Evolutionary conservation across 2,329 filamentous ascomycete genomes (phyloP), one percentile per base, ranked within the genome.

Genomic region (Sporothrix inflata): DNA sequence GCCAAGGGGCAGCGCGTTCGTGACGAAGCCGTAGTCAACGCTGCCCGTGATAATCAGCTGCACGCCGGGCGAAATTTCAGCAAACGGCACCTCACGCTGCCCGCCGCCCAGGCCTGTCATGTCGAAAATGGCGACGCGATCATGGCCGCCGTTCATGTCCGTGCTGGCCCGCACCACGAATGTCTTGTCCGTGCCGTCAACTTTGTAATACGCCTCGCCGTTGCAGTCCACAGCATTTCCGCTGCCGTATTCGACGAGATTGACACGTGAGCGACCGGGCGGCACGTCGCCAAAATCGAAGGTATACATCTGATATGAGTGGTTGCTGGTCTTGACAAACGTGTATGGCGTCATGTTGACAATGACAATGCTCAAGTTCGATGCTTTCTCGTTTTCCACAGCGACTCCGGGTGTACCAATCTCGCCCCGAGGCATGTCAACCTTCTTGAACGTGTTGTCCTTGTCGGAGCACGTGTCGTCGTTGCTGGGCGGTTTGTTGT

Each of bases 1-100:
- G n/a, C n/a, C n/a, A n/a, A n/a, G n/a, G n/a, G n/a, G n/a, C n/a
- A n/a, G n/a, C n/a, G n/a, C n/a, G n/a, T n/a, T n/a, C n/a, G n/a
- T n/a, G n/a, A n/a, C n/a, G n/a, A n/a, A n/a, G n/a, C n/a, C 72
- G 34, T 78, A 81, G 8, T 73, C 72, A 8, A 77, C 72, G 73
- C 80, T 81, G 21, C 80, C 80, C 0, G 80, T 80, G 57, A 82
- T 80, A n/a, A 81, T 79, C 69, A 79, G 78, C 76, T 74, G 65
- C 80, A 80, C n/a, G n/a, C n/a, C n/a, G n/a, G n/a, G n/a, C n/a
- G n/a, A n/a, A n/a, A n/a, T n/a, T n/a, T n/a, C n/a, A n/a, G n/a
- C n/a, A n/a, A n/a, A n/a, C n/a, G n/a, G n/a, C n/a, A n/a, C n/a
- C 63, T 81, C 80, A 16, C 80, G 77, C 72, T 79, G 77, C 9